phyloP scores from a whole-genome alignment of 805 yeast genomes.

The Kodamaea kakaduensis region DNA sequence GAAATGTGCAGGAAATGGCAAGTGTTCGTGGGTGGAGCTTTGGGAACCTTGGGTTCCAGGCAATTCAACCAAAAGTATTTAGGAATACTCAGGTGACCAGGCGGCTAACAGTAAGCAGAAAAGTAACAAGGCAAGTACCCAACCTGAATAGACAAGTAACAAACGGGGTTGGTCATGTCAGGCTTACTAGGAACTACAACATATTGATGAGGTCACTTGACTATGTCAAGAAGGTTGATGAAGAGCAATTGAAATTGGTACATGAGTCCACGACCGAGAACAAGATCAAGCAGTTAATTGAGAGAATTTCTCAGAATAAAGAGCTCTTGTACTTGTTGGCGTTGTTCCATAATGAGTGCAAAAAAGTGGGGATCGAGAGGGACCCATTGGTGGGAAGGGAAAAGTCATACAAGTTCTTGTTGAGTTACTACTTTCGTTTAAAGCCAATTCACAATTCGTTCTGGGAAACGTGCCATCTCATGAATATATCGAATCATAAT shows the following conservation, averaged over 20 bases:
- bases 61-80: too few relatives aligned
- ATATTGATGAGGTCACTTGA: constrained; percentile 17
- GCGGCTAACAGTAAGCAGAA: too few relatives aligned
- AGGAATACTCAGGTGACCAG: too few relatives aligned
- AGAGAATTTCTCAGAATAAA: constrained; percentile 19
- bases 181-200: too few relatives aligned
- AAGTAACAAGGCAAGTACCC: too few relatives aligned
- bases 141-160: background rate
- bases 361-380: constrained; percentile 24
- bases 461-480: constrained; percentile 33
- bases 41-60: too few relatives aligned
- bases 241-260: constrained; percentile 19
- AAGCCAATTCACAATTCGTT: constrained; percentile 32
- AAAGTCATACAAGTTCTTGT: constrained; percentile 16
- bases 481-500: constrained; percentile 27
- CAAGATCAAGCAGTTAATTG: constrained; percentile 24
- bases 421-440: constrained; percentile 18
- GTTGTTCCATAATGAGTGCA: constrained; percentile 30
- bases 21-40: too few relatives aligned
- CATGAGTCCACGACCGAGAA: constrained; percentile 15
- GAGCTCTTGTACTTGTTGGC: constrained; percentile 30
- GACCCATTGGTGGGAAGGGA: constrained; percentile 11
- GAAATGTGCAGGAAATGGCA: constrained; percentile 7
- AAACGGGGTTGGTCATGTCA: constrained; percentile 7
- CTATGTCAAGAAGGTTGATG: constrained; percentile 28